phyloP scores from a whole-genome alignment of 345 rosid genomes.

The Syzygium grande region DNA sequence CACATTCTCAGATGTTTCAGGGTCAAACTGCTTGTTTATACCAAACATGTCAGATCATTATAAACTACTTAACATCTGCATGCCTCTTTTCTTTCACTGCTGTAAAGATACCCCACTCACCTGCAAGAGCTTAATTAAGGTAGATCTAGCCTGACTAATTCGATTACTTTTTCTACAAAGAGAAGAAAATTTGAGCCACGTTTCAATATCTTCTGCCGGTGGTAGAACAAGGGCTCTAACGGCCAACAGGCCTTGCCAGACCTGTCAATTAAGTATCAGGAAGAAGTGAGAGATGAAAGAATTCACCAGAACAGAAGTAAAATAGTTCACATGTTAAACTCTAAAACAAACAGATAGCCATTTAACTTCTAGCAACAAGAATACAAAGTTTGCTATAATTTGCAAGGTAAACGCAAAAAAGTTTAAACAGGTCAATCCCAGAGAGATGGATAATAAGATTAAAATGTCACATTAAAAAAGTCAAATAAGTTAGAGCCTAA shows the following conservation, averaged over 20 bases:
- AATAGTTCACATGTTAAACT: not conserved
- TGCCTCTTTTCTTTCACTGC: not conserved
- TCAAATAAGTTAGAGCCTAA: not conserved
- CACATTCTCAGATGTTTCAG: slow-evolving; percentile 67
- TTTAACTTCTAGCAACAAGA: not conserved
- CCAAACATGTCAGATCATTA: not conserved
- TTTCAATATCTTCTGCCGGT: slow-evolving; percentile 86
- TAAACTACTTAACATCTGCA: not conserved
- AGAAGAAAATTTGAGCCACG: slow-evolving; percentile 93
- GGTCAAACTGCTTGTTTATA: slow-evolving; percentile 62
- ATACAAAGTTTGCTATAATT: not conserved
- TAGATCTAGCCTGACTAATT: slow-evolving; percentile 94
- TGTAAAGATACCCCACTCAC: slow-evolving; percentile 18
- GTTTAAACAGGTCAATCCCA: not conserved
- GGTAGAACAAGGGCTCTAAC: slow-evolving; percentile 95
- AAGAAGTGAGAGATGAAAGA: not conserved
- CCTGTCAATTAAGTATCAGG: slow-evolving; percentile 32
- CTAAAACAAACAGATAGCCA: not conserved
- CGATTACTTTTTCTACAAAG: slow-evolving; percentile 88
- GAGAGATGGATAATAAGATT: not conserved
- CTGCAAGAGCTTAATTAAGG: slow-evolving; percentile 87
- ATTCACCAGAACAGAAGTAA: not conserved
- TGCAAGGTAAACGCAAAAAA: not conserved
- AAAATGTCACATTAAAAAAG: not conserved
- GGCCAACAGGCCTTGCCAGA: slow-evolving; percentile 87